Evolutionary conservation across 495 filamentous ascomycete species (phyloP), one percentile per base, ranked within the genome.

Genomic region (Neurospora sp.): DNA sequence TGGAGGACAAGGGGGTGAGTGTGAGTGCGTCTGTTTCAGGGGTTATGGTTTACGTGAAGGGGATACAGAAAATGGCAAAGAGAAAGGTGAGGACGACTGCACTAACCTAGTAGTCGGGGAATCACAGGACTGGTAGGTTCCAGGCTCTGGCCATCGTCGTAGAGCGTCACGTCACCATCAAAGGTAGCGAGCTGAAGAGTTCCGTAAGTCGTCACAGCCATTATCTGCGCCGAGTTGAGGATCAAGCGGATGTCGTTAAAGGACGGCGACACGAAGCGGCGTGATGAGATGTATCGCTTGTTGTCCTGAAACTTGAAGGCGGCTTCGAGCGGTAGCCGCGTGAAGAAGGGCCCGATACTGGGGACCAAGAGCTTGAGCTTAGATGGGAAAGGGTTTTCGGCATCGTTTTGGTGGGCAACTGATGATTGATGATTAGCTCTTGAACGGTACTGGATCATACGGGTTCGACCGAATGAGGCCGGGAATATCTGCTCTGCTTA

Each of bases 231-330:
- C 38, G 96, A 94, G 83, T 98, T 99, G 75, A 99, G 88, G 70
- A 94, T 93, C 8, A 98, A 84, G 4, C 96, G 90, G 73, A 99
- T 90, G 78, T 99, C 96, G 83, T 99, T 99, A 87, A 99, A 99
- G 14, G 94, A 97, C 0, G 96, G 96, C 6, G 96, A 91, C 11
- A 99, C 96, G 78, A 98, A 99, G 37, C 96, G 91, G 8, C 96
- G 91, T 4, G 90, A 93, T 73, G 93, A 96, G 82, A 99, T 99
- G 79, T 89, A 91, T 3, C 96, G 90, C 69, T 88, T 90, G 62
- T 84, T 78, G 81, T 99, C 96, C 81, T 98, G 96, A 78, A 92
- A 94, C 72, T 89, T 89, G 84, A 99, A 99, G 8, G 96, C 95
- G 70, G 93, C 91, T 78, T 93, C 92, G 1, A 99, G 88, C 11